Conservation (phyloP, 768 basidiomycete species). For the Rhodotorula toruloides region DNA sequence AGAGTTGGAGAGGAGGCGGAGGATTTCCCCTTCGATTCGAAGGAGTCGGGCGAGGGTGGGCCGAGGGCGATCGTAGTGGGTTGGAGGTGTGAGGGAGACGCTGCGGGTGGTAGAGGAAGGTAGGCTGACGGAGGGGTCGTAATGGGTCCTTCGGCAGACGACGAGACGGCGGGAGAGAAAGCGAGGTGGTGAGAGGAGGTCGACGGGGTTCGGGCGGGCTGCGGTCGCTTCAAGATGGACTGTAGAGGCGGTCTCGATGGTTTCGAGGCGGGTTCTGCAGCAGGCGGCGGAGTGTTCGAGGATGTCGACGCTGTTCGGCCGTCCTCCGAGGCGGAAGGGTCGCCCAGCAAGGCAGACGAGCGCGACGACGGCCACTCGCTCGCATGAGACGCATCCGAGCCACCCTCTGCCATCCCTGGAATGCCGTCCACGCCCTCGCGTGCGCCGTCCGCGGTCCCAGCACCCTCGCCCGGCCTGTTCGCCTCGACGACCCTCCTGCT, state of each 20-base stretch:
- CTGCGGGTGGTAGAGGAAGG: neutral
- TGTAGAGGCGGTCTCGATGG: neutral
- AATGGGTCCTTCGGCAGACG: neutral
- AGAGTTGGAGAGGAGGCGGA: too few relatives aligned
- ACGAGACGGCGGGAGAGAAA: neutral
- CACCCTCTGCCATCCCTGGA: too few relatives aligned
- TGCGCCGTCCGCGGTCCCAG: too few relatives aligned
- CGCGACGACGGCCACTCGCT: too few relatives aligned
- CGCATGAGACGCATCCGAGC: too few relatives aligned
- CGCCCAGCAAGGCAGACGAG: too few relatives aligned
- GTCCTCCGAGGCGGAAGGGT: slow-evolving; percentile 3
- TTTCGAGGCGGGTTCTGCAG: neutral
- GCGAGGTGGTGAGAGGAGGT: neutral
- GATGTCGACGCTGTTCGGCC: neutral
- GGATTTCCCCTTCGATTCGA: neutral
- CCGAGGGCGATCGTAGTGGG: neutral
- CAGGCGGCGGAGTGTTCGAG: neutral
- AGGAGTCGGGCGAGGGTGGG: neutral
- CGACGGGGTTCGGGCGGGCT: neutral
- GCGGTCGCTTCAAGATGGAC: slow-evolving; percentile 9
- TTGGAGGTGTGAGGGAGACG: neutral
- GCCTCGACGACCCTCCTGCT: too few relatives aligned
- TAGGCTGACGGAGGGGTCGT: neutral
- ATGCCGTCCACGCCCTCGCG: too few relatives aligned
- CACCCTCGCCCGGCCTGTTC: too few relatives aligned